Conservation (phyloP, 257 asterid genomes). For the Primulina tabacum region DNA sequence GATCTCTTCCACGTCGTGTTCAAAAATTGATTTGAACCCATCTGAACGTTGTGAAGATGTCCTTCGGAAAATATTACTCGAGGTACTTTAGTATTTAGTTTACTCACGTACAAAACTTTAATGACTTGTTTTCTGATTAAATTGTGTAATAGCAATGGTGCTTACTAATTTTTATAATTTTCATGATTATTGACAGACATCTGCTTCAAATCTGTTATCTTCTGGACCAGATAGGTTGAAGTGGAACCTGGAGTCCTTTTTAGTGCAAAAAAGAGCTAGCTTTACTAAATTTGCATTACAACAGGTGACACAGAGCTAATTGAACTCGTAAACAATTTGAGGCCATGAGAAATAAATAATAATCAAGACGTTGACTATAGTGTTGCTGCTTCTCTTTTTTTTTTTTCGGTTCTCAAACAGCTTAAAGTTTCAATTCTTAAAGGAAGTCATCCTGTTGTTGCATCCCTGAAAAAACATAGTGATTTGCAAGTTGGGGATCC, state of each 20-base stretch:
- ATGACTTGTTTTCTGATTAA: neutral
- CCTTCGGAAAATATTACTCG: conserved; percentile 30
- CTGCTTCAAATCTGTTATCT: conserved; percentile 24
- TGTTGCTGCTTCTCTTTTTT: conserved; percentile 21
- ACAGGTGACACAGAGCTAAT: conserved; percentile 36
- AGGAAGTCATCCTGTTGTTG: conserved; percentile 40
- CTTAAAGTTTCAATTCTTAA: conserved; percentile 50
- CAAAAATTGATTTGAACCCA: conserved; percentile 30
- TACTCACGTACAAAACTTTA: neutral
- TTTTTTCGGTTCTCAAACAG: conserved; percentile 29
- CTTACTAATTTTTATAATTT: conserved; percentile 11
- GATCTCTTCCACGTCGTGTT: conserved; percentile 22
- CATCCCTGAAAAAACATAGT: conserved; percentile 53
- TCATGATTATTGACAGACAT: conserved; percentile 22
- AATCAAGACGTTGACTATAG: neutral
- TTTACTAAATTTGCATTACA: conserved; percentile 31
- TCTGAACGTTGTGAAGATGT: conserved; percentile 43
- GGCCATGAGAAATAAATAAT: neutral
- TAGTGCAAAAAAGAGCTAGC: conserved; percentile 34
- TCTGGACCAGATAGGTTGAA: conserved; percentile 29
- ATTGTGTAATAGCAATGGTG: neutral
- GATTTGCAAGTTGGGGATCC: conserved; percentile 39
- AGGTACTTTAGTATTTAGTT: conserved; percentile 25
- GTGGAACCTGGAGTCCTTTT: conserved; percentile 39
- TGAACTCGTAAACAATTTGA: conserved; percentile 6